phyloP scores from a whole-genome alignment of 139 green algal species.

The Raphidocelis subcapitata region DNA sequence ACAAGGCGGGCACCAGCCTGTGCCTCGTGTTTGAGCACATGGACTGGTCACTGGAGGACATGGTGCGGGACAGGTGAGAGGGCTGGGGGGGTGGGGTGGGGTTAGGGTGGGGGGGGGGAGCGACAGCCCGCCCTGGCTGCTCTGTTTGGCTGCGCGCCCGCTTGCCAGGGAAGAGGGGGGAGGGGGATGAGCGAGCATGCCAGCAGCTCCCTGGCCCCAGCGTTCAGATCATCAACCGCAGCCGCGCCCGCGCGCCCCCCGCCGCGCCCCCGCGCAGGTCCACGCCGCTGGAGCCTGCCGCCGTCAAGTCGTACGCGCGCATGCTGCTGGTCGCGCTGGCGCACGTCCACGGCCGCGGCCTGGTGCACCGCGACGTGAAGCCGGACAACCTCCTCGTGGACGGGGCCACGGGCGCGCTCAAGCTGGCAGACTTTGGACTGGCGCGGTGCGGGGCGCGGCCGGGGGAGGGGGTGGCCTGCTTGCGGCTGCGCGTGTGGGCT shows the following conservation, averaged over 20 bases:
- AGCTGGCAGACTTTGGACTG: conserved; percentile 86
- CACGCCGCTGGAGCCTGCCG: conserved; percentile 41
- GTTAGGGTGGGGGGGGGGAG: too few species aligned
- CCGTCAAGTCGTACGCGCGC: conserved; percentile 76
- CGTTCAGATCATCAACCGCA: too few species aligned
- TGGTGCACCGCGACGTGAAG: conserved; percentile 87
- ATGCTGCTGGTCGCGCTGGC: conserved; percentile 61
- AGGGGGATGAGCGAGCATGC: too few species aligned
- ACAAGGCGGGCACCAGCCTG: conserved; percentile 42
- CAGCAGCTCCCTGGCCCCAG: too few species aligned
- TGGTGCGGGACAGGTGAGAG: background rate
- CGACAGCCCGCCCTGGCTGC: too few species aligned
- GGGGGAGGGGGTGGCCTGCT: background rate
- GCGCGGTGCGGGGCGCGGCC: conserved; percentile 39
- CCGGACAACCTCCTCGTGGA: conserved; percentile 86
- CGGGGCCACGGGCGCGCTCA: conserved; percentile 40
- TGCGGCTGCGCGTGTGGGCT: background rate
- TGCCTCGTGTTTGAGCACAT: conserved; percentile 75
- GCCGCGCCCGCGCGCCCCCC: too few species aligned
- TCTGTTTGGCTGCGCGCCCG: too few species aligned
- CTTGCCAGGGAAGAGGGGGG: too few species aligned
- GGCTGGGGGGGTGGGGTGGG: too few species aligned
- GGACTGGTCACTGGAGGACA: conserved; percentile 26
- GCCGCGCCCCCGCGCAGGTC: too few species aligned
- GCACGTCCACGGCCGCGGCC: conserved; percentile 52